phyloP scores from a whole-genome alignment of 805 yeast genomes.

The Lipomyces chichibuensis region DNA sequence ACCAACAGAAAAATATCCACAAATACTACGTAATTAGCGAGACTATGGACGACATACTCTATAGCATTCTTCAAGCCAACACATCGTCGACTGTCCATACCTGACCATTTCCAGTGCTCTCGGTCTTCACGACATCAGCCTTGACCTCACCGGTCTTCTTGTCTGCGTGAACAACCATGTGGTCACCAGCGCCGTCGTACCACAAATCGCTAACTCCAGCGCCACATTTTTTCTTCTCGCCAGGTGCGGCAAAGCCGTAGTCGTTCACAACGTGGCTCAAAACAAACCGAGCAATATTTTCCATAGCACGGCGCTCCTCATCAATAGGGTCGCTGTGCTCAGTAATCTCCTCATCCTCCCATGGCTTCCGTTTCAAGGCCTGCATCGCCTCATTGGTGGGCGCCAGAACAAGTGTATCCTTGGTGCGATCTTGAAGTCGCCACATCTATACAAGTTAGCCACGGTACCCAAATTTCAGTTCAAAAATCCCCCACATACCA shows the following conservation, averaged over 20 bases:
- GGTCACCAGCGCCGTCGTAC: conserved; percentile 26
- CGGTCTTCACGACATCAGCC: conserved; percentile 30
- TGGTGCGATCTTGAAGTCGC: conserved; percentile 52
- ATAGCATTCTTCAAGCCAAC: conserved; percentile 9
- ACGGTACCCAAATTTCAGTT: not conserved
- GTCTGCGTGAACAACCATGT: conserved; percentile 24
- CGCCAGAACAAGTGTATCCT: conserved; percentile 62
- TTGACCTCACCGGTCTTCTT: conserved; percentile 15
- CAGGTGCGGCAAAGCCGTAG: conserved; percentile 25
- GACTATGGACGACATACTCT: not conserved
- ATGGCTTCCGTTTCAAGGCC: conserved; percentile 62
- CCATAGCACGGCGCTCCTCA: conserved; percentile 54
- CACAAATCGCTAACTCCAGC: conserved; percentile 27
- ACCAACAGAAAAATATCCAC: not conserved
- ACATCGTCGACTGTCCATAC: conserved; percentile 39
- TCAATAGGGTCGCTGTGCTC: conserved; percentile 46
- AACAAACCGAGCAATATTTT: conserved; percentile 62
- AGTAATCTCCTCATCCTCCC: conserved; percentile 73
- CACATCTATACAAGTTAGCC: conserved; percentile 25
- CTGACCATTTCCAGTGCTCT: conserved; percentile 41
- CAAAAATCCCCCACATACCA: conserved; percentile 43
- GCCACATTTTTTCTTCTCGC: conserved; percentile 22
- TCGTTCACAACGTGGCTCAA: conserved; percentile 60
- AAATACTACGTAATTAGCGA: not conserved
- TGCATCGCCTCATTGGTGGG: conserved; percentile 68